These are phyloP conservation scores for Diaporthe ampelina DNA, from an alignment of 2,329 filamentous ascomycete species.

Conservation along the genomic window DNA sequence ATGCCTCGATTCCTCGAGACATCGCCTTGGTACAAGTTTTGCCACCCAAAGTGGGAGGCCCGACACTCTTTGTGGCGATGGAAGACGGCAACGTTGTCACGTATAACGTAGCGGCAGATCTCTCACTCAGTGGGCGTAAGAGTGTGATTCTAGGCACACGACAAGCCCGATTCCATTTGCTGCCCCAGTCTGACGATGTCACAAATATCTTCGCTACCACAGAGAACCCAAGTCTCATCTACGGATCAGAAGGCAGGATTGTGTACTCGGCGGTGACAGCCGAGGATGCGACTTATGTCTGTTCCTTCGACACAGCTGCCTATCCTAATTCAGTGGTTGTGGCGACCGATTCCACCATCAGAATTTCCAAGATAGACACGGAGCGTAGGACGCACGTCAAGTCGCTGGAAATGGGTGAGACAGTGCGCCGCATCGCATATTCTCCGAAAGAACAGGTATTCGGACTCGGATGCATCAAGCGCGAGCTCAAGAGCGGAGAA, in stretches of 20 bases:
- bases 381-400: slow-evolving; percentile 91
- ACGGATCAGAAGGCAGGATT: slow-evolving; percentile 87
- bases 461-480: slow-evolving; percentile 86
- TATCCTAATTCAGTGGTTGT: slow-evolving; percentile 87
- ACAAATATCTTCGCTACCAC: slow-evolving; percentile 93
- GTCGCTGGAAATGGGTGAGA: slow-evolving; percentile 82
- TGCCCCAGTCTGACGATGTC: slow-evolving; percentile 77
- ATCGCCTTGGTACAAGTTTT: slow-evolving; percentile 85
- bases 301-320: slow-evolving; percentile 83
- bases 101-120: slow-evolving; percentile 78
- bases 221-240: slow-evolving; percentile 94
- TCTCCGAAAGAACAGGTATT: slow-evolving; percentile 84
- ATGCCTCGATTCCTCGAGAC: slow-evolving; percentile 85
- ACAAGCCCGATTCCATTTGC: slow-evolving; percentile 83
- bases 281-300: slow-evolving; percentile 85
- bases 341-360: slow-evolving; percentile 81
- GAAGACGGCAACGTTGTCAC: slow-evolving; percentile 93
- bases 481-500: slow-evolving; percentile 77
- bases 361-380: slow-evolving; percentile 84
- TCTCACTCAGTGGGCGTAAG: slow-evolving; percentile 78
- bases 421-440: slow-evolving; percentile 89
- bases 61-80: slow-evolving; percentile 89
- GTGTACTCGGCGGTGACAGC: slow-evolving; percentile 95
- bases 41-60: slow-evolving; percentile 66
- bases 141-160: slow-evolving; percentile 88